Base-by-base conservation (phyloP, 202 grass and related monocot genomes). In the Sporobolus alterniflorus region DNA sequence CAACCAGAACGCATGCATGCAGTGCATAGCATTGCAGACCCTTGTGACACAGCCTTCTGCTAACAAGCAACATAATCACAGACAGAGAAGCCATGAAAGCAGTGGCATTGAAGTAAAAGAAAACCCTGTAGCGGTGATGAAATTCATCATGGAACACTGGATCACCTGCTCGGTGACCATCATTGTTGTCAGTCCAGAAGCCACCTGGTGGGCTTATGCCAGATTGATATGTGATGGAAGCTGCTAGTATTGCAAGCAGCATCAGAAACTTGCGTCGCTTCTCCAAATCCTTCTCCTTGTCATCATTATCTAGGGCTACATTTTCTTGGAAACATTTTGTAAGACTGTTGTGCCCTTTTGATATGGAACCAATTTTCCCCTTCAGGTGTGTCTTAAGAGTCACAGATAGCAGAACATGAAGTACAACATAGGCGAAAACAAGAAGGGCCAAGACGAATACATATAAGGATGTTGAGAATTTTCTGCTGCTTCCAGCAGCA, bases 161-260 rank as follows among this genome's bases (percentile, higher is more conserved):
- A 3, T 82, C 21, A 25, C 92, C 92, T 52, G 87, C 84, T 54
- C 15, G 78, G 67, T 92, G 90, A 39, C 56, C 51, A 15, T 79
- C 12, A 1, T 89, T 69, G 33, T 70, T 80, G 46, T 80, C 77
- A 33, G 71, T 33, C 89, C 89, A 92, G 64, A 92, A 81, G 3
- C 92, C 87, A 47, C 92, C 92, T 56, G 92, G 92, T 5, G 89
- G 92, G 77, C 70, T 94, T 61, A 94, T 34, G n/a, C 89, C 89
- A 32, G 88, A 74, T 54, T 91, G 88, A 77, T 93, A 93, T 54
- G 91, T 90, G 62, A 80, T 74, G 20, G 84, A 89, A 25, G 85
- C 91, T 18, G 91, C 81, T 34, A 93, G 82, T 62, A 94, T 81
- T 46, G 92, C 87, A 59, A 94, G 77, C 26, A 94, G 34, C 77